Evolutionary conservation across 2,329 filamentous ascomycete species (phyloP).

Genomic region (Hypoxylon sp.): DNA sequence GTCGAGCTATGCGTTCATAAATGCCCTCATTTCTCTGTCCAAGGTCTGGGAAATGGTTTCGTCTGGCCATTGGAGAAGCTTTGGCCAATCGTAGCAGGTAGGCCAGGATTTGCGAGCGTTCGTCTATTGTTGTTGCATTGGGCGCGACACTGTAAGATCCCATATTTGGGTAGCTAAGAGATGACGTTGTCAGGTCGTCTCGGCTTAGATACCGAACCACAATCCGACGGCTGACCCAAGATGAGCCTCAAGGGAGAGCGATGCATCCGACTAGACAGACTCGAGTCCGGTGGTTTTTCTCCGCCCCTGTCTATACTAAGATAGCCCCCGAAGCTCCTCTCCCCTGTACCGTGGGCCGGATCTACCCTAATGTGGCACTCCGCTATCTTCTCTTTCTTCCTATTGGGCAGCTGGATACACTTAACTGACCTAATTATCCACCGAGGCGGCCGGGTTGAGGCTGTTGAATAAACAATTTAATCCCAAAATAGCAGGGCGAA

Average conservation of each 20-base stretch:
- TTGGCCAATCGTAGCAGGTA: background rate
- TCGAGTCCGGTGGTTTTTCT: conserved; percentile 12
- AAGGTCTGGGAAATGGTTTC: background rate
- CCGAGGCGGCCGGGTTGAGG: background rate
- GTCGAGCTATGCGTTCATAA: background rate
- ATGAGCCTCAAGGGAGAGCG: background rate
- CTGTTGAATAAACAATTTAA: background rate
- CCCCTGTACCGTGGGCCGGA: too few relatives aligned
- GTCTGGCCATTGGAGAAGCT: background rate
- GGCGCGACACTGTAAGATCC: background rate
- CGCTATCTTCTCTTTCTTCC: background rate
- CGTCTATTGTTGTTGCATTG: background rate
- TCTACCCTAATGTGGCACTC: background rate
- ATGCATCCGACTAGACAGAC: too few relatives aligned
- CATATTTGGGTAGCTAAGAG: background rate
- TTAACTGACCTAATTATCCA: background rate
- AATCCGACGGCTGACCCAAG: background rate
- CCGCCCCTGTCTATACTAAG: conserved; percentile 3
- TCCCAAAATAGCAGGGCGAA: background rate
- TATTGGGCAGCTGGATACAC: background rate
- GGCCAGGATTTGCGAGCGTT: background rate
- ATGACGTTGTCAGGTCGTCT: background rate
- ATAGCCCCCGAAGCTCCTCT: too few relatives aligned
- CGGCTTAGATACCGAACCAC: background rate
- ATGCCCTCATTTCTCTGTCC: background rate